Percentiles rank a stretch among this genome's conserved stretches.
These are phyloP conservation scores for Chlorella vulgaris DNA, from an alignment of 139 green algal species.

Conservation along the genomic window DNA sequence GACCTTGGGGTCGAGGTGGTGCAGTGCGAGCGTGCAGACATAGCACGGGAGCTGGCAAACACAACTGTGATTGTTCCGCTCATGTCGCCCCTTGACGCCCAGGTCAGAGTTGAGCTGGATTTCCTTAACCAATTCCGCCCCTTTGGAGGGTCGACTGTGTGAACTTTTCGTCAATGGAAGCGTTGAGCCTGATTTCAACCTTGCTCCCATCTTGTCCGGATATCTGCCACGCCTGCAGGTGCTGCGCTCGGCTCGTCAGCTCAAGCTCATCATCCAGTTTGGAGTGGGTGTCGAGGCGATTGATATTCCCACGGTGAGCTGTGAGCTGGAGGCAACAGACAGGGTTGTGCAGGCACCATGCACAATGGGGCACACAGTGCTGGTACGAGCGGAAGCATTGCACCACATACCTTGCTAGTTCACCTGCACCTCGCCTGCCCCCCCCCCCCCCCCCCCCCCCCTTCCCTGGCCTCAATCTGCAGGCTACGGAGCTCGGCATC, in stretches of 20 bases:
- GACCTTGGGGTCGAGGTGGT: constrained; percentile 31
- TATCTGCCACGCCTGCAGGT: too few relatives aligned
- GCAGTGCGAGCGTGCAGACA: constrained; percentile 43
- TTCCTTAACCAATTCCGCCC: neutral
- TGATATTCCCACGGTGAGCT: constrained; percentile 49
- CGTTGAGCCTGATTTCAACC: too few relatives aligned
- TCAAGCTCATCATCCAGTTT: constrained; percentile 73
- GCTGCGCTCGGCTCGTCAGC: constrained; percentile 37
- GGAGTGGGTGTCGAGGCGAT: constrained; percentile 72
- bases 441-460: neutral
- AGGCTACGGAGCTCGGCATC: constrained; percentile 62
- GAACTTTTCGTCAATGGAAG: too few relatives aligned
- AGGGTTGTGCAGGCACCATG: neutral
- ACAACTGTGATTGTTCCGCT: constrained; percentile 64
- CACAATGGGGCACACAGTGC: neutral
- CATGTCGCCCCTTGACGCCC: constrained; percentile 51
- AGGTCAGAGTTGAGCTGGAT: neutral
- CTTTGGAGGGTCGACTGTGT: too few relatives aligned
- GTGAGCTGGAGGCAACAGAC: neutral
- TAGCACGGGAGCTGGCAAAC: constrained; percentile 33
- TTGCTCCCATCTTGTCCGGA: too few relatives aligned
- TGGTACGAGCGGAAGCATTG: too few relatives aligned
- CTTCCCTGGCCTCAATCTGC: too few relatives aligned
- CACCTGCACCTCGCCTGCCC: neutral
- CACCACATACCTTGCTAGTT: neutral